These are phyloP conservation scores for Salix koriyanagi DNA, from an alignment of 345 rosid species.

Conservation along the genomic window DNA sequence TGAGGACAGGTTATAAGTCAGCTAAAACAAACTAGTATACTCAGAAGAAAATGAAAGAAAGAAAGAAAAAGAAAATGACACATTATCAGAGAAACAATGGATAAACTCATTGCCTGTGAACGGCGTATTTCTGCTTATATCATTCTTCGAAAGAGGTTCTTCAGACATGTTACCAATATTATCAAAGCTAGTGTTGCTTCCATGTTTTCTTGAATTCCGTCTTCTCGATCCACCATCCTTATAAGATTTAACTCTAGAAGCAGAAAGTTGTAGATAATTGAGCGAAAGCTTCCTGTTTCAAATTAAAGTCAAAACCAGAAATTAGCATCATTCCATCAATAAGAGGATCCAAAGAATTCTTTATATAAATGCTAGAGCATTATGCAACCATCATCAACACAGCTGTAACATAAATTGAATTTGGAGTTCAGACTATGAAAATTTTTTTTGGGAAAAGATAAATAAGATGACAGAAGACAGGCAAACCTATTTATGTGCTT, in stretches of 20 bases:
- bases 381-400: background rate
- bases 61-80: background rate
- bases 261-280: constrained; percentile 66
- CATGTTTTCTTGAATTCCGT: constrained; percentile 57
- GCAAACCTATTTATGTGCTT: constrained; percentile 69
- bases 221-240: constrained; percentile 57
- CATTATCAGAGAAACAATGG: background rate
- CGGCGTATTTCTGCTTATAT: constrained; percentile 73
- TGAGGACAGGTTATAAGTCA: constrained; percentile 1
- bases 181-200: constrained; percentile 35
- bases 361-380: constrained; percentile 47
- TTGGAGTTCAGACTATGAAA: background rate
- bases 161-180: constrained; percentile 34
- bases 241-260: constrained; percentile 47
- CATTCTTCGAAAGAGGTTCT: constrained; percentile 75
- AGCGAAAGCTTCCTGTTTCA: constrained; percentile 79
- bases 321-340: constrained; percentile 46
- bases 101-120: constrained; percentile 48
- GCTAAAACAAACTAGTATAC: background rate
- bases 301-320: constrained; percentile 14
- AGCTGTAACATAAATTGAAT: background rate
- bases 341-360: constrained; percentile 60
- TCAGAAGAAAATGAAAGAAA: background rate
- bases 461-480: constrained; percentile 3
- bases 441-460: background rate